phyloP scores from a whole-genome alignment of 495 filamentous ascomycete genomes.

The Aspergillus haitiensis region DNA sequence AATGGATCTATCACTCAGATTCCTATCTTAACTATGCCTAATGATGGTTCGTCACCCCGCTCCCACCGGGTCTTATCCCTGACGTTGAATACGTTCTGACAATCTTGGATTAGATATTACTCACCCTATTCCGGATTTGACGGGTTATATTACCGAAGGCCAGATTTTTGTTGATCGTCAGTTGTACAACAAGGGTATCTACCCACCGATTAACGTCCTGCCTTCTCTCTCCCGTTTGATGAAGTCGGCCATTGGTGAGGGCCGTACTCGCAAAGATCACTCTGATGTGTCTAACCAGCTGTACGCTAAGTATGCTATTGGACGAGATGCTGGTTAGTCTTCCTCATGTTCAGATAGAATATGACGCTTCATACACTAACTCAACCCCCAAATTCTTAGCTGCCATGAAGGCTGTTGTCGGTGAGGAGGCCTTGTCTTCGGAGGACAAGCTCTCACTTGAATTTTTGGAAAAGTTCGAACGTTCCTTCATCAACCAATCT shows the following conservation, averaged over 20 bases:
- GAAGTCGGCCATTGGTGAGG: conserved; percentile 99
- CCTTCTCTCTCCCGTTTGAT: conserved; percentile 98
- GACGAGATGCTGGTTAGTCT: conserved; percentile 74
- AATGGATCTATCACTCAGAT: conserved; percentile 99
- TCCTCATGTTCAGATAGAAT: neutral
- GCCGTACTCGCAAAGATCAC: conserved; percentile 93
- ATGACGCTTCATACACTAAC: neutral
- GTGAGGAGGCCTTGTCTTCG: conserved; percentile 90
- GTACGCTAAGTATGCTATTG: conserved; percentile 99
- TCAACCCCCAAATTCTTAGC: conserved; percentile 44
- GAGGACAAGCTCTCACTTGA: conserved; percentile 98
- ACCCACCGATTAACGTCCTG: conserved; percentile 98
- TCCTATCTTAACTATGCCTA: conserved; percentile 98
- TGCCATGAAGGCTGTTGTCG: conserved; percentile 98
- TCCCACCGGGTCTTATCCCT: neutral
- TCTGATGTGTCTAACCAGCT: conserved; percentile 98
- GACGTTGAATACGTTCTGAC: conserved; percentile 2
- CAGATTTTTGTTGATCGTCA: conserved; percentile 98
- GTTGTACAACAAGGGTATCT: conserved; percentile 92
- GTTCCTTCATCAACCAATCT: conserved; percentile 86
- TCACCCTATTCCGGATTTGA: conserved; percentile 97
- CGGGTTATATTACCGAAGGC: conserved; percentile 98
- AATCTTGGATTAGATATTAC: conserved; percentile 73
- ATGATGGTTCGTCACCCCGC: conserved; percentile 65
- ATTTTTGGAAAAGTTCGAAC: conserved; percentile 98